A percentile compares a stretch with the other conserved stretches of the same genome.
Conservation (phyloP, 495 filamentous ascomycete species). For the Usnea hakonensis region DNA sequence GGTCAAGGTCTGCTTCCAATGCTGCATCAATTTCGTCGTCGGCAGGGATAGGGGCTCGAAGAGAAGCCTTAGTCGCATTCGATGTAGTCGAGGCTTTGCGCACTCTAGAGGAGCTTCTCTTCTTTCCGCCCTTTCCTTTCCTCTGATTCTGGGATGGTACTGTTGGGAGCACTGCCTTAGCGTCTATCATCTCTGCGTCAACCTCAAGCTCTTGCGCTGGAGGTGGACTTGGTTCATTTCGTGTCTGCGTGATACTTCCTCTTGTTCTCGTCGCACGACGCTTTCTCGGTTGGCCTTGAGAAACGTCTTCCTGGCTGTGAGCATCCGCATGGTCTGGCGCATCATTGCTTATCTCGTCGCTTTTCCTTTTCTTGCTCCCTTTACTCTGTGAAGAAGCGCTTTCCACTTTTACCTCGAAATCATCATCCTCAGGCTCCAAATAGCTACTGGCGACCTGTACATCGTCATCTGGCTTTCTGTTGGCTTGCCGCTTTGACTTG, state of each 20-base stretch:
- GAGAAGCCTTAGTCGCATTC: slow-evolving; percentile 34
- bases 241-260: slow-evolving; percentile 31
- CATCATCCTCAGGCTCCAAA: slow-evolving; percentile 32
- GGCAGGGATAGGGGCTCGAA: slow-evolving; percentile 36
- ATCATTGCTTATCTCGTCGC: slow-evolving; percentile 50
- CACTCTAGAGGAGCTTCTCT: slow-evolving; percentile 37
- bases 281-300: slow-evolving; percentile 49
- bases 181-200: slow-evolving; percentile 23
- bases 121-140: slow-evolving; percentile 35
- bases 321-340: slow-evolving; percentile 20
- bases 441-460: slow-evolving; percentile 39
- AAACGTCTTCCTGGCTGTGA: slow-evolving; percentile 24
- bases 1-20: slow-evolving; percentile 58
- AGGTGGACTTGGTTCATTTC: slow-evolving; percentile 20
- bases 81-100: slow-evolving; percentile 51
- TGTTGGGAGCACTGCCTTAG: slow-evolving; percentile 17
- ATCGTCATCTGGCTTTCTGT: slow-evolving; percentile 54
- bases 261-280: slow-evolving; percentile 54
- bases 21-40: slow-evolving; percentile 65
- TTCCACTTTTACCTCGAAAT: slow-evolving; percentile 37
- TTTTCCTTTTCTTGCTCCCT: slow-evolving; percentile 58
- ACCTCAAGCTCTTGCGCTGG: slow-evolving; percentile 22
- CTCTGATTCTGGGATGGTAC: slow-evolving; percentile 24
- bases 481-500: slow-evolving; percentile 34
- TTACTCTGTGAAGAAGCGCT: slow-evolving; percentile 37